Conservation (phyloP, 345 rosid genomes). For the Cochlearia excelsa region DNA sequence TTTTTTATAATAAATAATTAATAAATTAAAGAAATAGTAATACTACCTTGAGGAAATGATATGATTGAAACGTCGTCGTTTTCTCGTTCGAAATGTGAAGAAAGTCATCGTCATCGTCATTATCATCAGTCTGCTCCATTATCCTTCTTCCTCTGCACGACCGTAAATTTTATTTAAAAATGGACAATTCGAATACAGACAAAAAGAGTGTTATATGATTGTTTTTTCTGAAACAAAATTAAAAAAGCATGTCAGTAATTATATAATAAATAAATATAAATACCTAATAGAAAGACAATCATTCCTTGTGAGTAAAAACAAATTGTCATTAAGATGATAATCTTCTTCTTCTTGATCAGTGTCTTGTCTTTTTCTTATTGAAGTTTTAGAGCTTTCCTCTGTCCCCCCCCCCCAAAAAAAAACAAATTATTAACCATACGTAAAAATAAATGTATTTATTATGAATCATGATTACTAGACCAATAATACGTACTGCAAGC, state of each 20-base stretch:
- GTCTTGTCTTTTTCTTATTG: constrained; percentile 42
- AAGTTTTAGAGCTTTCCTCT: constrained; percentile 36
- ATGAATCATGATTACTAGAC: constrained; percentile 40
- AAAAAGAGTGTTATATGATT: constrained; percentile 13
- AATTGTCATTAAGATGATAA: constrained; percentile 34
- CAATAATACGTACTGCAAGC: constrained; percentile 37
- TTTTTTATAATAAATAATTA: too few species aligned
- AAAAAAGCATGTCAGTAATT: constrained; percentile 29
- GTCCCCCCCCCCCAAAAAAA: not conserved
- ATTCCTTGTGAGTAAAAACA: constrained; percentile 35
- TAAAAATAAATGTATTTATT: constrained; percentile 23
- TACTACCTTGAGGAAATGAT: constrained; percentile 45
- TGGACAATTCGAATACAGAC: constrained; percentile 28
- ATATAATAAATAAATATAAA: constrained; percentile 9
- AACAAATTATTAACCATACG: not conserved
- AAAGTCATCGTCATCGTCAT: constrained; percentile 37
- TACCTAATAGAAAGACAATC: constrained; percentile 42
- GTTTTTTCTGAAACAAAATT: constrained; percentile 21
- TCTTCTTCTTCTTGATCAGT: constrained; percentile 12
- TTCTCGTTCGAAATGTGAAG: constrained; percentile 43
- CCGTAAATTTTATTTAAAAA: constrained; percentile 4
- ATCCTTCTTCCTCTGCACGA: constrained; percentile 30
- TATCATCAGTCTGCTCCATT: constrained; percentile 33
- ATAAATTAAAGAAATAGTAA: not conserved
- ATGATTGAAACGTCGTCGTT: constrained; percentile 39